Conservation (phyloP, 1,284 basidiomycete genomes). For the Sutorius eximius region DNA sequence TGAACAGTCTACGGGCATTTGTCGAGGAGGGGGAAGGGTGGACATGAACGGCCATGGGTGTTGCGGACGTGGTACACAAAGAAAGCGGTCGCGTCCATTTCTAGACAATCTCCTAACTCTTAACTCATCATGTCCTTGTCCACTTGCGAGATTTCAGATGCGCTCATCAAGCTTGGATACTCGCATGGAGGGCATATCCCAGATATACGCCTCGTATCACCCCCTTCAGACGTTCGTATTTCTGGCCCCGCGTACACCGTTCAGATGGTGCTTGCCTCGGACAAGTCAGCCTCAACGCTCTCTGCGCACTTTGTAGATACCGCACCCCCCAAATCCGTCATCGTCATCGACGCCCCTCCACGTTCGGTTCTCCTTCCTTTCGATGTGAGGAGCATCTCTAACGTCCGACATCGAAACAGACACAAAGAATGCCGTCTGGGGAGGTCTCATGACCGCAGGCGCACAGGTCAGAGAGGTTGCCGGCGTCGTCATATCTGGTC, state of each 20-base stretch:
- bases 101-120: conserved; percentile 10
- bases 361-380: conserved; percentile 44
- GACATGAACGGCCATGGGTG: conserved; percentile 17
- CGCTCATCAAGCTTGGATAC: conserved; percentile 80
- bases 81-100: not conserved
- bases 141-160: conserved; percentile 88
- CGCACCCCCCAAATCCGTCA: conserved; percentile 62
- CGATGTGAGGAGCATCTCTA: conserved; percentile 4
- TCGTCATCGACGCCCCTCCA: conserved; percentile 78
- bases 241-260: conserved; percentile 91
- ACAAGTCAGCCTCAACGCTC: conserved; percentile 66
- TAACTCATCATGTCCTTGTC: conserved; percentile 43
- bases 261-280: conserved; percentile 72
- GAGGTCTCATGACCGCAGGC: conserved; percentile 87
- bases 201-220: conserved; percentile 64
- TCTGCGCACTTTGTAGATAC: conserved; percentile 85
- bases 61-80: not conserved
- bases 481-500: conserved; percentile 81
- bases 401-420: conserved; percentile 42
- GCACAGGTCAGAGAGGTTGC: conserved; percentile 67
- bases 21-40: conserved; percentile 15
- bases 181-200: conserved; percentile 81
- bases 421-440: conserved; percentile 85
- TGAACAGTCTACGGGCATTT: conserved; percentile 33
- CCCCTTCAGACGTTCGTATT: conserved; percentile 39